phyloP scores from a whole-genome alignment of 768 basidiomycete genomes.

The Leccinum uliginosum region DNA sequence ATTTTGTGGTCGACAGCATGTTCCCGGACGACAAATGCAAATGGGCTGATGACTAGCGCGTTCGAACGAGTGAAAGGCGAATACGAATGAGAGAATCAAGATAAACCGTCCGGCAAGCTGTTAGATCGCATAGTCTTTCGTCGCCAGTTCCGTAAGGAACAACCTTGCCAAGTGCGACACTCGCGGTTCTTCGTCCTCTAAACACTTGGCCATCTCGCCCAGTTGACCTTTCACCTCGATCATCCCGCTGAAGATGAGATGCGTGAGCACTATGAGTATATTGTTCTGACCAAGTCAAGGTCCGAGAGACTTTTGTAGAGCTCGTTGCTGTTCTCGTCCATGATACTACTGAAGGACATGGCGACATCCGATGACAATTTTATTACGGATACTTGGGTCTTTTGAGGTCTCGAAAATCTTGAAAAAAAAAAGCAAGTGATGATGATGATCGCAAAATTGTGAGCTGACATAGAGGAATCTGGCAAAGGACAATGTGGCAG shows the following conservation, averaged over 20 bases:
- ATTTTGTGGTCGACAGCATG: constrained; percentile 89
- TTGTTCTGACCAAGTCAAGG: constrained; percentile 86
- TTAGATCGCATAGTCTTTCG: constrained; percentile 99
- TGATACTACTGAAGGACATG: constrained; percentile 94
- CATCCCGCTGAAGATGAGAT: constrained; percentile 97
- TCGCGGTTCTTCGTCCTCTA: constrained; percentile 84
- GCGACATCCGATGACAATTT: constrained; percentile 99
- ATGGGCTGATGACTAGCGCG: constrained; percentile 72
- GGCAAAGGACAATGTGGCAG: constrained; percentile 84
- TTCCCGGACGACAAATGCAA: constrained; percentile 75
- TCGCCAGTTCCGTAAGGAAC: constrained; percentile 94
- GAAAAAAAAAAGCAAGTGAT: constrained; percentile 87
- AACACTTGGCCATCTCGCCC: constrained; percentile 99
- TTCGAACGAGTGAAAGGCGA: constrained; percentile 3
- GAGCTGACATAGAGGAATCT: constrained; percentile 97
- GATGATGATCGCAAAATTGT: constrained; percentile 87
- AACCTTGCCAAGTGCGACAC: constrained; percentile 94
- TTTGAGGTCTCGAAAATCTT: constrained; percentile 89
- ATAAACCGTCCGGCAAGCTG: constrained; percentile 89
- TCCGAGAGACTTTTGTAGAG: constrained; percentile 93
- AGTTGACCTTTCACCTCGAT: constrained; percentile 99
- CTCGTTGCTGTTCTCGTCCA: constrained; percentile 96
- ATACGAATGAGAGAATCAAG: not conserved
- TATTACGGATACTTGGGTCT: constrained; percentile 87
- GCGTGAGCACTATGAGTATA: constrained; percentile 96